Evolutionary conservation across 1,284 basidiomycete genomes (phyloP), one percentile per base, ranked within the genome.

Genomic region (Pseudomicrostroma phylloplanum): DNA sequence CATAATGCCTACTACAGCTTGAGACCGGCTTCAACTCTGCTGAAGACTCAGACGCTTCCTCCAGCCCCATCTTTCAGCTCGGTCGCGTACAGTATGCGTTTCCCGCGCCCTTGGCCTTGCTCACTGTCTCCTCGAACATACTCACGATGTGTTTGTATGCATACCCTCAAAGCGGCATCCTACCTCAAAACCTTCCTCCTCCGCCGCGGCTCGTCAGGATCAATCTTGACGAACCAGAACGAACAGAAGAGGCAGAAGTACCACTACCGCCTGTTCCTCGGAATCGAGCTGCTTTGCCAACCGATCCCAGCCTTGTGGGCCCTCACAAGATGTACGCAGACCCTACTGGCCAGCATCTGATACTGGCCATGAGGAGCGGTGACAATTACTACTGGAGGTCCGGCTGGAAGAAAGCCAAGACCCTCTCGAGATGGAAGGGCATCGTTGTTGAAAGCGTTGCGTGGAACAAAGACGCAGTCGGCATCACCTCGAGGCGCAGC

Each of bases 331-430:
- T 79, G 65, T 79, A 72, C 63, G 62, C 71, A 12, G 93, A 97
- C 79, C 92, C 94, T 7, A 90, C 90, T 0, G 93, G 92, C 1
- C 84, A 88, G 26, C 96, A 98, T 80, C 85, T 94, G 54, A 80
- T 98, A 55, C 83, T 96, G 59, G 89, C 90, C 0, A 92, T 91
- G 30, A 82, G 83, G 15, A 87, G 90, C 71, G 92, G 92, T 55
- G 92, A 98, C 77, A 93, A 92, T 67, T 97, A 90, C 86, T 97
- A 98, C 79, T 83, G 76, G 77, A 67, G 67, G 0, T 67, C 68
- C n/a, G 66, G 69, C 11, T 75, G 76, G 71, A 68, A 67, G 30
- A 72, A 67, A 41, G 76, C 77, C 0, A 65, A 70, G 17, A 53
- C 67, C 1, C 55, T 79, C 12, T 65, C 66, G 6, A 85, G 86